Percentiles rank a stretch among this genome's conserved stretches.
These are phyloP conservation scores for Scheffersomyces lignosus DNA, from an alignment of 805 yeast species.

Conservation along the genomic window DNA sequence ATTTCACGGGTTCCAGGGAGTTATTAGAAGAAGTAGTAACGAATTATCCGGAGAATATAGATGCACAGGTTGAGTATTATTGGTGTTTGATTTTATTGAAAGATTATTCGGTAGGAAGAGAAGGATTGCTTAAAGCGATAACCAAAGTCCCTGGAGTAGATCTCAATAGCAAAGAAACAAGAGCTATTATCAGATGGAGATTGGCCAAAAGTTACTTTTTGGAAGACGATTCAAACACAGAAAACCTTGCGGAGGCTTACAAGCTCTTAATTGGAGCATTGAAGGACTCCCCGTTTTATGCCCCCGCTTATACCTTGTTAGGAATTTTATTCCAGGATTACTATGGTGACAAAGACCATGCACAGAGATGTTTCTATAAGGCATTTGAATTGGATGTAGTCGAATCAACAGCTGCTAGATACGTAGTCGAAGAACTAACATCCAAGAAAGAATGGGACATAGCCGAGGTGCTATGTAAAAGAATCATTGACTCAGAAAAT, in stretches of 20 bases:
- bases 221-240: constrained; percentile 17
- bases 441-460: constrained; percentile 75
- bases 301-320: constrained; percentile 79
- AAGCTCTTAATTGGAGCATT: constrained; percentile 59
- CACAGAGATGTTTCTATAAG: constrained; percentile 82
- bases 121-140: constrained; percentile 47
- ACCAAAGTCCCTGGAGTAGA: constrained; percentile 49
- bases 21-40: constrained; percentile 53
- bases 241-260: constrained; percentile 50
- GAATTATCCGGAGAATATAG: constrained; percentile 50
- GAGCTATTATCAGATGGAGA: constrained; percentile 70
- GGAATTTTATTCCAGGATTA: constrained; percentile 69
- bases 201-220: constrained; percentile 63
- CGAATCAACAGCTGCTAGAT: constrained; percentile 72
- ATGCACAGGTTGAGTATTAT: constrained; percentile 67
- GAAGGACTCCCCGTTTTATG: constrained; percentile 60
- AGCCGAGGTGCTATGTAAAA: constrained; percentile 70
- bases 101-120: constrained; percentile 51
- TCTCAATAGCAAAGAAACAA: constrained; percentile 49
- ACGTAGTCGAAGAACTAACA: constrained; percentile 71
- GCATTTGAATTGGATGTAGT: constrained; percentile 86
- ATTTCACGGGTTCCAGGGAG: constrained; percentile 52
- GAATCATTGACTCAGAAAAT: constrained; percentile 64
- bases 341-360: constrained; percentile 61
- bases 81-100: constrained; percentile 73